Percentiles rank a stretch among this genome's conserved stretches.
phyloP scores from a whole-genome alignment of 2,329 filamentous ascomycete species.

The Fusarium coffeatum region DNA sequence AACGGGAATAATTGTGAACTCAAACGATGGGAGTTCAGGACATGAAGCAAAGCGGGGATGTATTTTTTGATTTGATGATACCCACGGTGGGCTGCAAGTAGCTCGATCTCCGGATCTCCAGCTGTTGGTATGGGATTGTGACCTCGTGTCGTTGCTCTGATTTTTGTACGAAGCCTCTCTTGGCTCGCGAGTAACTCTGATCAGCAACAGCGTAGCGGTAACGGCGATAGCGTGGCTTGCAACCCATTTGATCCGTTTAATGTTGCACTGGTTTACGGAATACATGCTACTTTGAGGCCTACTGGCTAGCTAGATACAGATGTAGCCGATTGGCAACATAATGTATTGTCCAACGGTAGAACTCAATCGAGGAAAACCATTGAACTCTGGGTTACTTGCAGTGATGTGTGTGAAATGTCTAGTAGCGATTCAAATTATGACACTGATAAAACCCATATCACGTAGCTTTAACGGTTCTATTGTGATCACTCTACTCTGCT shows the following conservation, averaged over 20 bases:
- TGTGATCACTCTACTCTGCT: neutral
- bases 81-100: constrained; percentile 6
- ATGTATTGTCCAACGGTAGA: neutral
- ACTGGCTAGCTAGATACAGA: neutral
- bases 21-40: neutral
- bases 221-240: constrained; percentile 1
- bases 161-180: neutral
- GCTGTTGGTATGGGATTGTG: neutral
- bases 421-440: neutral
- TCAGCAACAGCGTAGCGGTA: neutral
- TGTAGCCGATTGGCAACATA: constrained; percentile 1
- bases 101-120: neutral
- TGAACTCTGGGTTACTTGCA: neutral
- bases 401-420: neutral
- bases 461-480: neutral
- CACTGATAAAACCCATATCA: neutral
- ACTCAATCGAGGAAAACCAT: constrained; percentile 2
- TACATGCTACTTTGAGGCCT: neutral
- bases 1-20: neutral
- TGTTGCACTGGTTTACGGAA: neutral
- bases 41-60: neutral
- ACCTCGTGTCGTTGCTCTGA: neutral
- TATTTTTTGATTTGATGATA: constrained; percentile 8
- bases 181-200: neutral
- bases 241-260: neutral